phyloP scores from a whole-genome alignment of 1,139 yeast species.

The Geotrichum histeridarum region DNA sequence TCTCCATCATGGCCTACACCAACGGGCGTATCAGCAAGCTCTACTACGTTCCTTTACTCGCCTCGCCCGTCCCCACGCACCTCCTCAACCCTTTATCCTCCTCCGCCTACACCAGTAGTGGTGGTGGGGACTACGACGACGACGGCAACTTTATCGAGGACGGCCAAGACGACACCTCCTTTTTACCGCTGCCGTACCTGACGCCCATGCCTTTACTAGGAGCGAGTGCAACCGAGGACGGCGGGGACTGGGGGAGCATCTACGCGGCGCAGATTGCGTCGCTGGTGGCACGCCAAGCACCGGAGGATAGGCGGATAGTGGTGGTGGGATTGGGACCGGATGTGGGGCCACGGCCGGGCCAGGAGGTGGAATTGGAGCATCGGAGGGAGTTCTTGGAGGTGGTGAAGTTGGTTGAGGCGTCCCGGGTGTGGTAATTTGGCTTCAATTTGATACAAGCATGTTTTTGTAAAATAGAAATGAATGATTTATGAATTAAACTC shows the following conservation, averaged over 20 bases:
- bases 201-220: constrained; percentile 38
- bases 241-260: constrained; percentile 31
- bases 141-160: constrained; percentile 19
- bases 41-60: constrained; percentile 29
- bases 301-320: constrained; percentile 36
- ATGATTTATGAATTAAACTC: neutral
- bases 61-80: constrained; percentile 22
- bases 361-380: constrained; percentile 27
- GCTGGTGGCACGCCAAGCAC: constrained; percentile 35
- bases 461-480: neutral
- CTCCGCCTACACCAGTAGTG: constrained; percentile 8
- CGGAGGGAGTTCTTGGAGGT: constrained; percentile 35
- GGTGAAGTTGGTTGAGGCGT: constrained; percentile 20
- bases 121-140: constrained; percentile 7
- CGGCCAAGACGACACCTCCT: constrained; percentile 21
- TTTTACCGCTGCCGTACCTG: constrained; percentile 35
- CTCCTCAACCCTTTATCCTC: constrained; percentile 7
- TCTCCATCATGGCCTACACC: constrained; percentile 34
- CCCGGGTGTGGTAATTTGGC: constrained; percentile 15
- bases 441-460: neutral
- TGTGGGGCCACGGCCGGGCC: constrained; percentile 31
- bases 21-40: constrained; percentile 35
- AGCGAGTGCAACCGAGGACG: constrained; percentile 29
- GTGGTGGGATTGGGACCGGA: constrained; percentile 37
- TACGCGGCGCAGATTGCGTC: constrained; percentile 39